A percentile compares a stretch with the other conserved stretches of the same genome.
Evolutionary conservation across 1,139 yeast species (phyloP).

Genomic region (Hemisphaericaspora xylofermentans): DNA sequence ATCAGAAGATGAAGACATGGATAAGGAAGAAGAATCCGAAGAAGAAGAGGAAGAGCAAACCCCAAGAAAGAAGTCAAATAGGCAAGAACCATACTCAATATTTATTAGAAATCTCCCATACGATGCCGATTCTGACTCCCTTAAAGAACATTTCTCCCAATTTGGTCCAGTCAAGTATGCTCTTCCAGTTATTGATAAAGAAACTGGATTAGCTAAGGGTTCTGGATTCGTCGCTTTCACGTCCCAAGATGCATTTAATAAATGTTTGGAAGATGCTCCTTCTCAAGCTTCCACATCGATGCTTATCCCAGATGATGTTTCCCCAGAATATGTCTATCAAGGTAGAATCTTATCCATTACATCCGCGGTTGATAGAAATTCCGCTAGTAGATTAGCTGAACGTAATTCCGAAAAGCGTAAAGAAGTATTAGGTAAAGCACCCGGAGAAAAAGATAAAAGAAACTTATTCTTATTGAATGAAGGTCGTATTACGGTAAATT

Average conservation of each 20-base stretch:
- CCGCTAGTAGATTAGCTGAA: constrained; percentile 77
- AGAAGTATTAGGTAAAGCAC: constrained; percentile 76
- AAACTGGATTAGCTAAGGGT: constrained; percentile 85
- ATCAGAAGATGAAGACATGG: constrained; percentile 19
- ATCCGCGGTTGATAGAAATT: constrained; percentile 82
- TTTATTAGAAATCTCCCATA: constrained; percentile 94
- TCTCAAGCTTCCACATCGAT: constrained; percentile 72
- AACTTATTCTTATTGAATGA: constrained; percentile 84
- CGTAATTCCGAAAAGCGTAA: constrained; percentile 71
- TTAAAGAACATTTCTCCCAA: constrained; percentile 72
- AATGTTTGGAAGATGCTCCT: constrained; percentile 80
- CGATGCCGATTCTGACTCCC: constrained; percentile 81
- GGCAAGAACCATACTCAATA: constrained; percentile 66
- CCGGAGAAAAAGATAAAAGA: constrained; percentile 79
- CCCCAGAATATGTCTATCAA: constrained; percentile 84
- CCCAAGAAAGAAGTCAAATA: constrained; percentile 47
- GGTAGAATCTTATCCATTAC: constrained; percentile 86
- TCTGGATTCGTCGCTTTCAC: constrained; percentile 91
- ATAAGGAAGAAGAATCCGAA: constrained; percentile 29
- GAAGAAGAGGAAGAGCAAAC: constrained; percentile 32
- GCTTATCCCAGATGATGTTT: constrained; percentile 87
- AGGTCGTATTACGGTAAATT: constrained; percentile 83
- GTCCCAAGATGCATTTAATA: constrained; percentile 57
- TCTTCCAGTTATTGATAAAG: constrained; percentile 84
- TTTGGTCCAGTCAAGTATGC: constrained; percentile 94